A percentile compares a stretch with the other conserved stretches of the same genome.
These are phyloP conservation scores for Zychaea mexicana DNA, from an alignment of 371 early-diverging fungal genomes.

Conservation along the genomic window DNA sequence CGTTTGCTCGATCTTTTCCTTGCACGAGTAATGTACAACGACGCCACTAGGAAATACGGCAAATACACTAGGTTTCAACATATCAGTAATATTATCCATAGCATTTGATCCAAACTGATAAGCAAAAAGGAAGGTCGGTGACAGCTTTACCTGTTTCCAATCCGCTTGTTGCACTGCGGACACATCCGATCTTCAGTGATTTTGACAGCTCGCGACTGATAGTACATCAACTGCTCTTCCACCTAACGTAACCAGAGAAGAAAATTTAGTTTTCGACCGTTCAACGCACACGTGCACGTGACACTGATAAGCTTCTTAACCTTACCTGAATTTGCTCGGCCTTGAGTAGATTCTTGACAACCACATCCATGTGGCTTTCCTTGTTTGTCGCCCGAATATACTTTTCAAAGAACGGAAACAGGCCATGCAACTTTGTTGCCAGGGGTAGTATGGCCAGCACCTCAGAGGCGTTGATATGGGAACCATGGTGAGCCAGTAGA, in stretches of 20 bases:
- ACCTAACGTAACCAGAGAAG: too few relatives aligned
- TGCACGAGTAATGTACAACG: constrained; percentile 81
- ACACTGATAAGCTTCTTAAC: too few relatives aligned
- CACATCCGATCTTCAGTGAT: constrained; percentile 84
- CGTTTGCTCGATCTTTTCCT: constrained; percentile 61
- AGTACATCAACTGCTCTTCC: constrained; percentile 68
- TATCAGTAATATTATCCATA: not conserved
- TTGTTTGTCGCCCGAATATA: constrained; percentile 70
- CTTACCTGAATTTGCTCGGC: constrained; percentile 72
- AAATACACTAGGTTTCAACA: constrained; percentile 58
- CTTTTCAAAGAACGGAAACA: constrained; percentile 71
- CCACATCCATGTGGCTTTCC: constrained; percentile 62
- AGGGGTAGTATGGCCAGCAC: constrained; percentile 60
- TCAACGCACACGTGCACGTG: too few relatives aligned
- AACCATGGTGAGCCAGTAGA: constrained; percentile 68
- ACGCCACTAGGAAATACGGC: constrained; percentile 75
- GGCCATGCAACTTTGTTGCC: constrained; percentile 51
- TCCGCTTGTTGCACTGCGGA: constrained; percentile 77
- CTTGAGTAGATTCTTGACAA: constrained; percentile 71
- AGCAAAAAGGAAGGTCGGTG: too few relatives aligned
- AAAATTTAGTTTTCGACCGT: too few relatives aligned
- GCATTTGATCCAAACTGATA: not conserved
- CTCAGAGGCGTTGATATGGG: constrained; percentile 66
- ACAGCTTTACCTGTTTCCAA: constrained; percentile 74
- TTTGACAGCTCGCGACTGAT: constrained; percentile 67